Conservation (phyloP, 768 basidiomycete genomes). For the Trametes coccinea region DNA sequence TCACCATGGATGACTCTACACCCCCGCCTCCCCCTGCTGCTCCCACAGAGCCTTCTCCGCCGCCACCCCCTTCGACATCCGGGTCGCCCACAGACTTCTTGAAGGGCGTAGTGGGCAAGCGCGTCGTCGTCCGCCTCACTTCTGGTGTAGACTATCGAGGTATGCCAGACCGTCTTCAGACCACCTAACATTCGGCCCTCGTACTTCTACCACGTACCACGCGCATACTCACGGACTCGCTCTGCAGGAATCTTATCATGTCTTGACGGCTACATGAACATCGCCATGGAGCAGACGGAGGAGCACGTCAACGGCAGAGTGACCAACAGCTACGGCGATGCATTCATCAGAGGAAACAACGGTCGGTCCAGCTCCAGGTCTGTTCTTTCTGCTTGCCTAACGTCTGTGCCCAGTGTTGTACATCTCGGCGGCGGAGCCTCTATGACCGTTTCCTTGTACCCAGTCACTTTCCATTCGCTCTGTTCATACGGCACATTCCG, state of each 20-base stretch:
- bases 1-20: constrained; percentile 31
- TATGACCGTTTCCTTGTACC: constrained; percentile 11
- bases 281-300: constrained; percentile 95
- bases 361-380: constrained; percentile 46
- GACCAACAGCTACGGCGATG: constrained; percentile 91
- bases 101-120: constrained; percentile 95
- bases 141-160: constrained; percentile 94
- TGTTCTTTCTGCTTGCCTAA: background rate
- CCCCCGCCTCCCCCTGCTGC: constrained; percentile 40
- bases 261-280: constrained; percentile 99
- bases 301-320: constrained; percentile 88
- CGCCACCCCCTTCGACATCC: constrained; percentile 48
- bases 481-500: too few species aligned
- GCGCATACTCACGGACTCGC: background rate
- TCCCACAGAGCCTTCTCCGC: constrained; percentile 38
- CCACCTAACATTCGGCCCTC: too few species aligned
- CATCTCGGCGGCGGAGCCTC: constrained; percentile 32
- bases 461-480: too few species aligned
- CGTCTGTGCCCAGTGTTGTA: constrained; percentile 25
- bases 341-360: constrained; percentile 94
- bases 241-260: constrained; percentile 86
- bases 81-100: constrained; percentile 93
- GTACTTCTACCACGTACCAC: too few species aligned
- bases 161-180: constrained; percentile 28
- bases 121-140: constrained; percentile 87